Percentiles rank a stretch among this genome's conserved stretches.
phyloP scores from a whole-genome alignment of 352 stramenopile species.

The Blastocystis hominis region DNA sequence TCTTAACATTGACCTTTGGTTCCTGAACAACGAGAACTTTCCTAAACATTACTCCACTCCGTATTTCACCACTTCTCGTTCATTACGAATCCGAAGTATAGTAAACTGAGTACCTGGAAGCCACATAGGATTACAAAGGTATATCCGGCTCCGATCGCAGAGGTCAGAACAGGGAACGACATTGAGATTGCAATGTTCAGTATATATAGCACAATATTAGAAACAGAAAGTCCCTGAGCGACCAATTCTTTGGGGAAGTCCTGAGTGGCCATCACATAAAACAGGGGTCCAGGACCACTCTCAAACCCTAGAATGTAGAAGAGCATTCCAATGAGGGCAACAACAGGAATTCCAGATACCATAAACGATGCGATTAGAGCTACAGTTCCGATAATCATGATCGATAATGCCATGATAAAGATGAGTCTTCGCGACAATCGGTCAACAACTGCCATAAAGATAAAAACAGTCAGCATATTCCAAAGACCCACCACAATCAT shows the following conservation, averaged over 20 bases:
- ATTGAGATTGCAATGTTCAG: conserved; percentile 45
- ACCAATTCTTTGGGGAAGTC: conserved; percentile 44
- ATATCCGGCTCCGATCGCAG: background rate
- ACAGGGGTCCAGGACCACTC: conserved; percentile 54
- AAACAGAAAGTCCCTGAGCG: conserved; percentile 38
- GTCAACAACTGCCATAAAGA: conserved; percentile 56
- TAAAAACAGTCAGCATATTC: conserved; percentile 58
- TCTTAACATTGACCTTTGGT: no score
- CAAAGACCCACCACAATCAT: conserved; percentile 49
- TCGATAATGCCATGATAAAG: conserved; percentile 29
- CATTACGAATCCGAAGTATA: conserved; percentile 52
- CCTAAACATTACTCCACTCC: background rate
- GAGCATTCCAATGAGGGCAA: conserved; percentile 38
- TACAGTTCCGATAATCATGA: conserved; percentile 38
- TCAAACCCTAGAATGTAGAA: conserved; percentile 56
- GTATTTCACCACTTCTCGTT: conserved; percentile 22
- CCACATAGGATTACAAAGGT: conserved; percentile 51
- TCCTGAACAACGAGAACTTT: no score
- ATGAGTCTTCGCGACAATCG: conserved; percentile 23
- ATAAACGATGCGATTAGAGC: background rate
- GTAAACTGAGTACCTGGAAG: conserved; percentile 47
- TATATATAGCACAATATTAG: conserved; percentile 45
- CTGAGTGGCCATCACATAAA: conserved; percentile 56
- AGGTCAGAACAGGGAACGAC: conserved; percentile 51
- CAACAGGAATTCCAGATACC: background rate